These are phyloP conservation scores for Lignosus rhinocerotis DNA, from an alignment of 1,284 basidiomycete species.

Conservation along the genomic window DNA sequence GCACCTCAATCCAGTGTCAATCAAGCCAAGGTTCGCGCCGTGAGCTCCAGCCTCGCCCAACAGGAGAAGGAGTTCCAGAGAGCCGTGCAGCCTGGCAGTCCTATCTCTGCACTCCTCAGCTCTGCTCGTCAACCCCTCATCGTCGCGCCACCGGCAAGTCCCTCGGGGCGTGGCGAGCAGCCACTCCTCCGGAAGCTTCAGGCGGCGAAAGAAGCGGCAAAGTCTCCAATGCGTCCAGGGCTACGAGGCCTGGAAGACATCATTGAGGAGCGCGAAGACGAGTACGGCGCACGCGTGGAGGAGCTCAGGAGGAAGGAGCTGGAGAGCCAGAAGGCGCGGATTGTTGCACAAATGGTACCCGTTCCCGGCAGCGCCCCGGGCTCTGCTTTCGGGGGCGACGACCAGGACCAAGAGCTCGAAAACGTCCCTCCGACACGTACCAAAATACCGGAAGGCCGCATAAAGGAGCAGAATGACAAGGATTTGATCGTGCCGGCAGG, in stretches of 20 bases:
- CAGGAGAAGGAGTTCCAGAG: constrained; percentile 96
- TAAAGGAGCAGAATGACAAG: constrained; percentile 10
- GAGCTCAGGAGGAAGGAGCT: constrained; percentile 68
- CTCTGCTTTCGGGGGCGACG: constrained; percentile 35
- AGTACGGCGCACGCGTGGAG: constrained; percentile 35
- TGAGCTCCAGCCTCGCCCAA: constrained; percentile 69
- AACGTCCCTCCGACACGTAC: constrained; percentile 16
- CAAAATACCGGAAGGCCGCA: constrained; percentile 5
- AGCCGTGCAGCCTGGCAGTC: constrained; percentile 92
- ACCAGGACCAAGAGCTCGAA: constrained; percentile 28
- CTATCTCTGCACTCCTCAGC: constrained; percentile 89
- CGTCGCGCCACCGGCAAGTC: constrained; percentile 49
- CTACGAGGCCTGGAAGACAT: constrained; percentile 47
- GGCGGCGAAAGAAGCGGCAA: constrained; percentile 40
- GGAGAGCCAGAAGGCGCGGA: constrained; percentile 84
- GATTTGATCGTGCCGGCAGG: constrained; percentile 11
- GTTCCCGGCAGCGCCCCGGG: constrained; percentile 25
- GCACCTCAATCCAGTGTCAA: constrained; percentile 25
- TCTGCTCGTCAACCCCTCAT: constrained; percentile 88
- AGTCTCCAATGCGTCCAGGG: constrained; percentile 39
- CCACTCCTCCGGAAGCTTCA: constrained; percentile 58
- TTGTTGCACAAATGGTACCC: constrained; percentile 89
- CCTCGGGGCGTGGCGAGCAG: constrained; percentile 45
- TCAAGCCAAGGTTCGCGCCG: constrained; percentile 39
- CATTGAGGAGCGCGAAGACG: constrained; percentile 50